Evolutionary conservation across 495 filamentous ascomycete genomes (phyloP).

Genomic region (Hyaloscypha bicolor): DNA sequence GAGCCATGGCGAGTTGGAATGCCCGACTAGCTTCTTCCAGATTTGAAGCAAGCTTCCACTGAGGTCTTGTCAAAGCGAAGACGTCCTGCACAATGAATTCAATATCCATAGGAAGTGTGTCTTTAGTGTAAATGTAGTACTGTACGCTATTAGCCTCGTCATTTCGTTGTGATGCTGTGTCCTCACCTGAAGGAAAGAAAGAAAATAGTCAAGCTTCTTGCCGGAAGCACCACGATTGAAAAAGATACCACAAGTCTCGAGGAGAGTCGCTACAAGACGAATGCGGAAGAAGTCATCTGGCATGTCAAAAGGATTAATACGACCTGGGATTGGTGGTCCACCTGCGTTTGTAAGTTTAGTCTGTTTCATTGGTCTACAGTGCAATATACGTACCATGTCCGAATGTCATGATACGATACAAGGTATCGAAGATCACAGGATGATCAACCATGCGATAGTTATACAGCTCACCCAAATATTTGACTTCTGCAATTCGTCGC

Average conservation of each 20-base stretch:
- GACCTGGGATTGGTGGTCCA: constrained; percentile 79
- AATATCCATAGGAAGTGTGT: constrained; percentile 91
- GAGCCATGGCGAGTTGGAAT: constrained; percentile 84
- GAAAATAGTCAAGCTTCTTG: constrained; percentile 98
- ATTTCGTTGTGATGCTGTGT: neutral
- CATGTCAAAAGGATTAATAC: constrained; percentile 73
- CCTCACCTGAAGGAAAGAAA: constrained; percentile 81
- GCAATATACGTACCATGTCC: constrained; percentile 58
- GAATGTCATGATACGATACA: constrained; percentile 93
- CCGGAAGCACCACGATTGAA: constrained; percentile 92
- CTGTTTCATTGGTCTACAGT: too few species aligned
- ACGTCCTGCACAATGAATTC: constrained; percentile 97
- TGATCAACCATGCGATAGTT: constrained; percentile 98
- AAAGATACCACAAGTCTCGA: constrained; percentile 95
- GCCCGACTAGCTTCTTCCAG: constrained; percentile 80
- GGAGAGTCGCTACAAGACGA: constrained; percentile 81
- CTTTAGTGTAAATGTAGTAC: constrained; percentile 96
- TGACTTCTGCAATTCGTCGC: constrained; percentile 91
- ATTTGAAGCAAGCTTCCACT: constrained; percentile 84
- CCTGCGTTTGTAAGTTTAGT: constrained; percentile 44
- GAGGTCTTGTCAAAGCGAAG: constrained; percentile 77
- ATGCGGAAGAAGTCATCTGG: constrained; percentile 97
- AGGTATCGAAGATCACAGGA: constrained; percentile 89
- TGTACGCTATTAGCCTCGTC: constrained; percentile 36
- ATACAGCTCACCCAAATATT: constrained; percentile 96